A percentile compares a stretch with the other conserved stretches of the same genome.
phyloP scores from a whole-genome alignment of 345 rosid species.

The Pugionium dolabratum region DNA sequence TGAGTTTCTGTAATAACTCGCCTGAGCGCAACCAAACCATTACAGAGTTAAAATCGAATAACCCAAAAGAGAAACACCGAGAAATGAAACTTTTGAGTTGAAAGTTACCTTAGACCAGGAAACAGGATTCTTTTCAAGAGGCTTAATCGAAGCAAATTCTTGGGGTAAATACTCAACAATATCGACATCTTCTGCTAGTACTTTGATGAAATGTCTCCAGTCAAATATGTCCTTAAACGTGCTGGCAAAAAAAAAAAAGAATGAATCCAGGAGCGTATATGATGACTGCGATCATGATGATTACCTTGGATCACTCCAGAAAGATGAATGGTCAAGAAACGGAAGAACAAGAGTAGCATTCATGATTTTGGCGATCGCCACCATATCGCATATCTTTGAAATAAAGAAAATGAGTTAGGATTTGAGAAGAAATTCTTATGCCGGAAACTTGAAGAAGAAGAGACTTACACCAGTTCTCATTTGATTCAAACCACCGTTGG shows the following conservation, averaged over 20 bases:
- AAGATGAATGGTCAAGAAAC: constrained; percentile 66
- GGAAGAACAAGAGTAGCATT: constrained; percentile 74
- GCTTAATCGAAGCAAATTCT: constrained; percentile 41
- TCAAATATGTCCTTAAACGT: constrained; percentile 72
- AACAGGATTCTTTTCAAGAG: constrained; percentile 51
- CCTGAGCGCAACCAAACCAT: constrained; percentile 37
- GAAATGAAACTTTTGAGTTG: background rate
- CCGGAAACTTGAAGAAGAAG: background rate
- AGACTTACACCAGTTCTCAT: constrained; percentile 74
- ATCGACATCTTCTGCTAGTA: constrained; percentile 53
- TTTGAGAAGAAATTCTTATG: background rate
- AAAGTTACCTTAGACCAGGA: constrained; percentile 67
- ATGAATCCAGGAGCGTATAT: background rate
- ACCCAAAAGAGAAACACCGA: background rate
- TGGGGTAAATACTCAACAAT: constrained; percentile 57
- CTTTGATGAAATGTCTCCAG: constrained; percentile 61
- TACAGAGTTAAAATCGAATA: constrained; percentile 16
- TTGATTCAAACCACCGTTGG: constrained; percentile 89
- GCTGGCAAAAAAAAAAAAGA: constrained; percentile 33
- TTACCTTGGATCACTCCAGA: constrained; percentile 80
- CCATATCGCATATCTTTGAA: constrained; percentile 73
- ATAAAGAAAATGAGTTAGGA: background rate
- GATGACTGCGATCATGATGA: constrained; percentile 2
- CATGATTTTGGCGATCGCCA: constrained; percentile 70
- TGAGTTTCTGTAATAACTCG: constrained; percentile 53